Evolutionary conservation across 495 filamentous ascomycete species (phyloP).

Genomic region (Penicillium parvum): DNA sequence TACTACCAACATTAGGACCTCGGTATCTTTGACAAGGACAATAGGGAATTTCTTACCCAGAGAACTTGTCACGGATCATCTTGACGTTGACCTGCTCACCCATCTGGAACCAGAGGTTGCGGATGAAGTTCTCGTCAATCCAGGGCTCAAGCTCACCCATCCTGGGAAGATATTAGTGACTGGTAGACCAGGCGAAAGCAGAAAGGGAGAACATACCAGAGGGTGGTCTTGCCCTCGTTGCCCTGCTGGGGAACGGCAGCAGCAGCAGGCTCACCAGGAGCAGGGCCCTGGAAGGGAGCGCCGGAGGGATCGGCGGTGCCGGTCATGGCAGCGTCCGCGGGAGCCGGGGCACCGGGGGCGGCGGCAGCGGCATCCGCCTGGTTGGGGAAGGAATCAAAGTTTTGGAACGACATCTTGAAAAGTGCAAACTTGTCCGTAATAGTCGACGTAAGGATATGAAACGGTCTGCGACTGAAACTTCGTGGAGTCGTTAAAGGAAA

Average conservation of each 20-base stretch:
- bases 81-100: slow-evolving; percentile 96
- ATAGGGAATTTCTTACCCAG: slow-evolving; percentile 64
- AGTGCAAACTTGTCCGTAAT: slow-evolving; percentile 25
- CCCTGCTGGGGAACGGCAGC: slow-evolving; percentile 52
- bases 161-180: slow-evolving; percentile 46
- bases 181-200: not conserved
- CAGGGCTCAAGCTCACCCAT: slow-evolving; percentile 99
- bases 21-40: slow-evolving; percentile 1
- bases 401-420: slow-evolving; percentile 54
- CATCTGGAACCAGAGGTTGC: slow-evolving; percentile 86
- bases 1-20: slow-evolving; percentile 51
- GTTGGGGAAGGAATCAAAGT: slow-evolving; percentile 54
- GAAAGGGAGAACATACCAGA: slow-evolving; percentile 56
- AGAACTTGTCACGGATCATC: slow-evolving; percentile 99
- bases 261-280: slow-evolving; percentile 49
- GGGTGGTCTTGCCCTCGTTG: slow-evolving; percentile 71
- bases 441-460: slow-evolving; percentile 35
- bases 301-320: slow-evolving; percentile 52
- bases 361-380: slow-evolving; percentile 52
- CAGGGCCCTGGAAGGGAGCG: slow-evolving; percentile 50
- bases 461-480: slow-evolving; percentile 35
- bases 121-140: slow-evolving; percentile 99
- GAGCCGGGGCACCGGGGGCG: slow-evolving; percentile 48
- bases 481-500: slow-evolving; percentile 43
- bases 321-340: slow-evolving; percentile 48